phyloP scores from a whole-genome alignment of 345 rosid genomes.

The Lepidium didymum region DNA sequence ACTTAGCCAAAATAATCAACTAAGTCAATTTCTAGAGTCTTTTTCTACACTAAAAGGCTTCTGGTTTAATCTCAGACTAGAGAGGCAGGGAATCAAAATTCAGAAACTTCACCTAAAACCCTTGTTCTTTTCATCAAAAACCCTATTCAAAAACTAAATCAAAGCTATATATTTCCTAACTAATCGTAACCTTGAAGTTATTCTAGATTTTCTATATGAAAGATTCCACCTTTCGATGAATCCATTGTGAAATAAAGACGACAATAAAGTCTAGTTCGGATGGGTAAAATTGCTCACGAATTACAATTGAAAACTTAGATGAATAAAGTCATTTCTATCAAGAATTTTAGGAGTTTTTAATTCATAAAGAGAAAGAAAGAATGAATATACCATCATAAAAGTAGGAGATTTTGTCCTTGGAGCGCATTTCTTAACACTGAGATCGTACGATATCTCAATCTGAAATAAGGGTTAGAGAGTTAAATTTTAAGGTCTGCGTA shows the following conservation, averaged over 20 bases:
- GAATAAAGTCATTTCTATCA: not conserved
- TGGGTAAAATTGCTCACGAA: not conserved
- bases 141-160: not conserved
- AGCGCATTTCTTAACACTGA: conserved; percentile 40
- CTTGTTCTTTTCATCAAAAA: conserved; percentile 1
- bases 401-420: conserved; percentile 88
- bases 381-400: conserved; percentile 69
- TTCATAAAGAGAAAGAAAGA: not conserved
- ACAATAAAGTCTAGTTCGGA: not conserved
- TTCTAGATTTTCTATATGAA: not conserved
- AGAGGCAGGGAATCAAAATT: not conserved
- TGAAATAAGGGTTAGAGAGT: not conserved
- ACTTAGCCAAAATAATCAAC: not conserved
- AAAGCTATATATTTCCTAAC: not conserved
- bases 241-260: not conserved
- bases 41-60: not conserved
- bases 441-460: not conserved
- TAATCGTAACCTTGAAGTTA: not conserved
- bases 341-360: not conserved
- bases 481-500: not conserved
- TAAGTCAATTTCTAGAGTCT: not conserved
- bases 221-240: conserved; percentile 7
- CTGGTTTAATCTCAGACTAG: not conserved
- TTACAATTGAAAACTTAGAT: not conserved
- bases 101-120: conserved; percentile 8